Evolutionary conservation across 2,329 filamentous ascomycete species (phyloP), one percentile per base, ranked within the genome.

Genomic region (Colletotrichum tofieldiae): DNA sequence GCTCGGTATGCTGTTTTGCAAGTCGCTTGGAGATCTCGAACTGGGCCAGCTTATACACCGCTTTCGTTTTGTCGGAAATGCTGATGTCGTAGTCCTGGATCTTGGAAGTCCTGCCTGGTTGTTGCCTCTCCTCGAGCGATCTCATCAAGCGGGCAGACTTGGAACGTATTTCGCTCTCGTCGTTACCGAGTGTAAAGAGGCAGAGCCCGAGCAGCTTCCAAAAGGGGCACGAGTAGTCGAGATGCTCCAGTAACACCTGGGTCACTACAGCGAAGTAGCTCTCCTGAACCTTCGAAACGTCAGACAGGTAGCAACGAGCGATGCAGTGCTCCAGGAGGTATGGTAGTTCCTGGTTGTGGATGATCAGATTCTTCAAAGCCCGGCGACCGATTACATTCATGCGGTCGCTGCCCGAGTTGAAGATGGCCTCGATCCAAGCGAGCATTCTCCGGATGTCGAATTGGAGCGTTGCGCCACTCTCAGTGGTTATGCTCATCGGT

Each of bases 21-120:
- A 99, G 88, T 26, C 95, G 89, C 77, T 96, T 95, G 0, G 96
- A 98, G 29, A 97, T 97, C 79, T 98, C 96, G 75, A 98, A 98
- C 79, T 99, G 96, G 0, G 97, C 96, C 55, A 97, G 87, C 83
- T 99, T 99, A 83, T 98, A 99, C 3, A 99, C 96, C 0, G 96
- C 95, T 75, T 97, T 97, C 0, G 97, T 99, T 83, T 98, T 98
- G 83, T 99, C 97, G 0, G 96, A 97, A 70, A 99, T 96, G 80
- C 95, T 98, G 77, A 99, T 98, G 78, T 99, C 96, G 71, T 98
- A 97, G 80, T 99, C 96, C 79, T 98, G 94, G 8, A 99, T 91
- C 79, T 97, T 97, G 1, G 96, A 98, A 75, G 91, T 96, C 75
- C 93, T 86, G 3, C 83, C 83, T 67, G 80, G 93, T 75, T 92